A percentile compares a stretch with the other conserved stretches of the same genome.
phyloP scores from a whole-genome alignment of 2,329 filamentous ascomycete genomes.

The Ploettnerulaceae sp. region DNA sequence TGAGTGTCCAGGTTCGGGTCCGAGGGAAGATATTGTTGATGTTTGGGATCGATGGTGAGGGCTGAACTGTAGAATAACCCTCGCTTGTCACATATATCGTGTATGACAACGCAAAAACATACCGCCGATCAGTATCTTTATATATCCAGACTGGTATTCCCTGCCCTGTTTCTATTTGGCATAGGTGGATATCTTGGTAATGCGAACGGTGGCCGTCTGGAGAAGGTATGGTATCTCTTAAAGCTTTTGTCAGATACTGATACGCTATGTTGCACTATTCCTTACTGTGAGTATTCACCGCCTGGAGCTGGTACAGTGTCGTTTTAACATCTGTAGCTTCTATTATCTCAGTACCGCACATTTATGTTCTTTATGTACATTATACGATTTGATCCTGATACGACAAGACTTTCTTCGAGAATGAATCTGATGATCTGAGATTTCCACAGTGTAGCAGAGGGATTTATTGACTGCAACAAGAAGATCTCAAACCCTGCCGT shows the following conservation, averaged over 20 bases:
- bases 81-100: neutral
- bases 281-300: constrained; percentile 7
- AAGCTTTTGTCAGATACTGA: neutral
- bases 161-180: neutral
- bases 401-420: constrained; percentile 13
- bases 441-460: neutral
- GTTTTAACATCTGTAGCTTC: constrained; percentile 12
- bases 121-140: neutral
- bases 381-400: constrained; percentile 16
- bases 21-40: neutral
- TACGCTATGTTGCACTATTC: constrained; percentile 13
- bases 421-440: too few species aligned
- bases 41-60: neutral
- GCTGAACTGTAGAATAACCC: neutral
- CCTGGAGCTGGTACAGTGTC: neutral
- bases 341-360: constrained; percentile 14
- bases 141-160: neutral
- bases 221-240: neutral
- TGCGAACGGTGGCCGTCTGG: neutral
- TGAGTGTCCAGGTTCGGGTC: neutral
- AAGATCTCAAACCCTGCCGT: constrained; percentile 16
- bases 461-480: constrained; percentile 11
- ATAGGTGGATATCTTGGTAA: neutral
- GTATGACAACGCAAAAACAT: neutral
- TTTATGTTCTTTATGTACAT: constrained; percentile 17